Base-by-base conservation (phyloP, 2,329 filamentous ascomycete species). In the Zelopaecilomyces penicillatus region DNA sequence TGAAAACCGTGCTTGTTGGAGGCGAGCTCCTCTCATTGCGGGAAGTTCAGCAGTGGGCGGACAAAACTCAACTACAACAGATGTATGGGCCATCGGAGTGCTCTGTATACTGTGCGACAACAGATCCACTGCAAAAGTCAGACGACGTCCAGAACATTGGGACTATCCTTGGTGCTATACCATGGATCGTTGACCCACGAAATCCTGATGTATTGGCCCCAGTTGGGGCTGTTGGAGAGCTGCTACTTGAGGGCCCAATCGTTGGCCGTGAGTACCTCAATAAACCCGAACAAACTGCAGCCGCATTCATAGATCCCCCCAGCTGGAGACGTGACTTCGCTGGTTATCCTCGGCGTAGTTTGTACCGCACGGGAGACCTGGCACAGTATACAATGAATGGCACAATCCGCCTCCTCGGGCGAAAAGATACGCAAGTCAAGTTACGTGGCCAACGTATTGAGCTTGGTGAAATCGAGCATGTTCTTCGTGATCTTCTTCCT, bases 241-340 rank as follows among this genome's bases (percentile, higher is more conserved):
- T 50, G 12, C 37, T 48, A 12, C 41, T 48, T 29, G 43, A 47
- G 31, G 48, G 48, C 31, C 45, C 43, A 27, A 35, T 40, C 26
- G 31, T 51, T 12, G 46, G 37, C 12, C 37, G 43, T 29, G 49
- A 45, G 29, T 51, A 51, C 32, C 37, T 42, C 7, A 41, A 49
- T 39, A 65, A 71, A 26, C 56, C 59, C 1, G 57, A 57, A 19
- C 70, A 71, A 50, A 76, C 73, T 12, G 30, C 39, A 36, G 35
- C 35, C 31, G 29, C 32, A 27, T 43, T 46, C 41, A 37, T 43
- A 33, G 30, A 34, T 28, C 29, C 32, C 36, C 42, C 42, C 3
- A 34, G 2, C 12, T 34, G 32, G 32, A 9, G 39, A 29, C 33
- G 31, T 46, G 39, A 47, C 38, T 29, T 28, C 12, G 12, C 26